phyloP scores from a whole-genome alignment of 768 basidiomycete genomes.

The Gymnopilus dilepis region DNA sequence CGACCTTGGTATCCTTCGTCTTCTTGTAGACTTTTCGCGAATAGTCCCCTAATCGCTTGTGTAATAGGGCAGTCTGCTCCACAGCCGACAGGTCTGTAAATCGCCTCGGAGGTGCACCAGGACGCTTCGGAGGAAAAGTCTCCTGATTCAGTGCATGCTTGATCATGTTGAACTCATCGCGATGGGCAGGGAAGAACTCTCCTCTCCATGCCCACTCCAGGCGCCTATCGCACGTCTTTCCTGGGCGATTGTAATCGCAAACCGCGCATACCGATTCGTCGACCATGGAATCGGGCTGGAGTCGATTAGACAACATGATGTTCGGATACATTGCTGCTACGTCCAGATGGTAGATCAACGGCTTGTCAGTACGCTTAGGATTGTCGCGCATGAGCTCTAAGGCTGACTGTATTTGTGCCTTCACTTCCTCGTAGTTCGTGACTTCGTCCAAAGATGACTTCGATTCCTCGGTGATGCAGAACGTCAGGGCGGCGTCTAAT shows the following conservation, averaged over 20 bases:
- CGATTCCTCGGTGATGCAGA: constrained; percentile 88
- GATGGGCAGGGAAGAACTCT: constrained; percentile 95
- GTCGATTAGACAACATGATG: constrained; percentile 99
- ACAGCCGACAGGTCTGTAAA: constrained; percentile 83
- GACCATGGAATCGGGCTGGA: constrained; percentile 97
- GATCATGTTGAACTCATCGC: constrained; percentile 99
- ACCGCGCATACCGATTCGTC: constrained; percentile 97
- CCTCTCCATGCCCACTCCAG: constrained; percentile 99
- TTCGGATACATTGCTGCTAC: constrained; percentile 99
- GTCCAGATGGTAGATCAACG: constrained; percentile 97
- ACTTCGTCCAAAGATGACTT: constrained; percentile 79
- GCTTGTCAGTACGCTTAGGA: constrained; percentile 86
- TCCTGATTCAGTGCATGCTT: constrained; percentile 96
- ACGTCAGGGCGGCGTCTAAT: constrained; percentile 88
- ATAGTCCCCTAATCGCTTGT: constrained; percentile 98
- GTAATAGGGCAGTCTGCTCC: constrained; percentile 90
- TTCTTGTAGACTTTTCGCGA: constrained; percentile 99
- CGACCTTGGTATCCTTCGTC: constrained; percentile 95
- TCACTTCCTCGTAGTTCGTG: constrained; percentile 96
- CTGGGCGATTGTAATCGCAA: constrained; percentile 97
- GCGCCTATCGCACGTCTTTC: constrained; percentile 91
- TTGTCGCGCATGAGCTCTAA: constrained; percentile 92
- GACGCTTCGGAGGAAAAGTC: constrained; percentile 80
- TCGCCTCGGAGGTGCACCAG: constrained; percentile 74
- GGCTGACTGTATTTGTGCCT: constrained; percentile 71